Base-by-base conservation (phyloP, 345 rosid species). In the Raphanus sativus region DNA sequence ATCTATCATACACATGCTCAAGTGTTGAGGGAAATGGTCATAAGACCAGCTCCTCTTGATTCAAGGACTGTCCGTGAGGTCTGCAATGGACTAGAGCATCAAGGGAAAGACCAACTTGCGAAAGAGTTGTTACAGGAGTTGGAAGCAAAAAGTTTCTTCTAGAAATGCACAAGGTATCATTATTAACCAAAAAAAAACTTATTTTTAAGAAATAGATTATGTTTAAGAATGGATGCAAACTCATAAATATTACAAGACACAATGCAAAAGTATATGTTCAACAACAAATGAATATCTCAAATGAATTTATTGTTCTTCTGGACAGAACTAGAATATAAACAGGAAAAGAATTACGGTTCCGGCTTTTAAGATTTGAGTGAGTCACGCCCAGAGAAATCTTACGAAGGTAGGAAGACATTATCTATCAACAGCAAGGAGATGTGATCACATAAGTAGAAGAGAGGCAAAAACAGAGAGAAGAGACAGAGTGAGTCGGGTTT, bases 21-120 rank as follows among this genome's bases (percentile, higher is more conserved):
- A 68, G 86, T 94, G 59, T 65, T 88, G 6, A 69, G 65, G 67
- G 93, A 91, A 76, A 90, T 94, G 93, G 60, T 81, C 17, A 70
- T 74, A 52, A 85, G 87, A 72, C 84, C 82, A 62, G 59, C 86
- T 76, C 60, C 77, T 79, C 87, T 90, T 50, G 80, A 76, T 71
- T 68, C 84, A 36, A 75, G 42, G 64, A 74, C 77, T 69, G 64
- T 88, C 48, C 74, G 74, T 2, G 77, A 86, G 68, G 76, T 91
- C 70, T 78, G 76, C 45, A 34, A 62, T 73, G 92, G 93, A 65
- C 86, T 91, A 30, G 26, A 82, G 64, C 81, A 16, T 52, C 69
- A 76, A 56, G 89, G 96, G 64, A 85, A 86, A 73, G 75, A 84
- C 73, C 84, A 81, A 80, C 71, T 86, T 79, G 89, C 82, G 4